Conservation (phyloP, 2,329 filamentous ascomycete genomes). For the Trichophyton schoenleinii region DNA sequence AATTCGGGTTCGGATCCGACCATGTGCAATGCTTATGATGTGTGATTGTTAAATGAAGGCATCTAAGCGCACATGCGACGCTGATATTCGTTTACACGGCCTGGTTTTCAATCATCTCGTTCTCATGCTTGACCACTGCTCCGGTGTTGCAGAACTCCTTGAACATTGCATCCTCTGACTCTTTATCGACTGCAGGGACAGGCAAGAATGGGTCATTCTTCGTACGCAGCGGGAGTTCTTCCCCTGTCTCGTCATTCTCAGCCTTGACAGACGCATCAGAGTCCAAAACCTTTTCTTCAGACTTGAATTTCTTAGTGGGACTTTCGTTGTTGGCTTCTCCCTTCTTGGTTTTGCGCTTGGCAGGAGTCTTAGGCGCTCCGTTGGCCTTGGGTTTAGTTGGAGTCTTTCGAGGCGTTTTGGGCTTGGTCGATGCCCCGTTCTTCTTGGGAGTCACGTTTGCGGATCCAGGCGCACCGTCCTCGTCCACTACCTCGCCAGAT, state of each 20-base stretch:
- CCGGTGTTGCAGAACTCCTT: conserved; percentile 11
- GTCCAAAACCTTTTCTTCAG: conserved; percentile 8
- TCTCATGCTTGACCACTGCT: neutral
- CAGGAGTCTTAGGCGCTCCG: conserved; percentile 14
- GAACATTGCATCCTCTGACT: conserved; percentile 7
- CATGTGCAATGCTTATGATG: neutral
- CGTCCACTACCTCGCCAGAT: neutral
- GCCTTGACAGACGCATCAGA: conserved; percentile 5
- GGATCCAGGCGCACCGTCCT: conserved; percentile 6
- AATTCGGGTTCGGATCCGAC: neutral
- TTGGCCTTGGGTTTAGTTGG: conserved; percentile 14
- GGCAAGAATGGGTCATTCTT: conserved; percentile 11
- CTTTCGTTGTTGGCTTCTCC: conserved; percentile 1
- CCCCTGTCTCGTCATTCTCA: neutral
- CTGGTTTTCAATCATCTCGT: neutral
- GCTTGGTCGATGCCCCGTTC: conserved; percentile 12
- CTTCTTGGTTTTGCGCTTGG: conserved; percentile 13
- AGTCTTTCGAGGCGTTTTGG: conserved; percentile 16
- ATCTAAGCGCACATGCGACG: neutral
- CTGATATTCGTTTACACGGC: neutral
- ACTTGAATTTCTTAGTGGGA: conserved; percentile 13
- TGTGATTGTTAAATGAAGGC: neutral
- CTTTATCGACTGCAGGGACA: neutral
- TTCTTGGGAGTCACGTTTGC: conserved; percentile 15
- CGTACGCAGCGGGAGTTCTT: neutral